These are phyloP conservation scores for Aureoboletus auriporus DNA, from an alignment of 768 basidiomycete species.

Conservation along the genomic window DNA sequence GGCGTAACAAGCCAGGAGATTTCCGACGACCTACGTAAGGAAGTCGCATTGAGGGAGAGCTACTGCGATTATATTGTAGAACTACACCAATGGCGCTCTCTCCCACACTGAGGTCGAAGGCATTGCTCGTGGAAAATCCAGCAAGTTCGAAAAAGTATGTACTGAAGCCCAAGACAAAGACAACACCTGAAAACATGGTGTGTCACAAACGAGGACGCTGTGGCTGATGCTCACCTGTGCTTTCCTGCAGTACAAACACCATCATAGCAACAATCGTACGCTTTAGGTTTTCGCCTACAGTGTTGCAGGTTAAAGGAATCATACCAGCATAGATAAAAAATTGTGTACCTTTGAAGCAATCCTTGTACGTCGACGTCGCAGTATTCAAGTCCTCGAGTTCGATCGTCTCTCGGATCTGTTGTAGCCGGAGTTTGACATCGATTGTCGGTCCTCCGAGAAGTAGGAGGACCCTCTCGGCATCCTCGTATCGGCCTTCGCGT, in stretches of 20 bases:
- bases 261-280: constrained; percentile 28
- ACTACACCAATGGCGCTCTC: constrained; percentile 25
- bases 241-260: constrained; percentile 29
- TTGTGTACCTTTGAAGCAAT: constrained; percentile 28
- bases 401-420: constrained; percentile 28
- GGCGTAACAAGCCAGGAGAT: constrained; percentile 24
- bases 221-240: constrained; percentile 11
- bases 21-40: constrained; percentile 20
- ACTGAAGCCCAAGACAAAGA: constrained; percentile 25
- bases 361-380: constrained; percentile 24
- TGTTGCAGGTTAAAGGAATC: neutral
- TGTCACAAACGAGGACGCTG: neutral
- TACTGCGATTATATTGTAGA: neutral
- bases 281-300: constrained; percentile 19
- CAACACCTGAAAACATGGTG: constrained; percentile 14
- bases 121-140: constrained; percentile 24
- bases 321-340: neutral
- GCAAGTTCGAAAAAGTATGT: constrained; percentile 36
- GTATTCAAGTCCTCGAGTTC: constrained; percentile 27
- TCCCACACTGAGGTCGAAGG: constrained; percentile 31
- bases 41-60: neutral
- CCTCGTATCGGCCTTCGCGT: constrained; percentile 23
- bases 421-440: constrained; percentile 18
- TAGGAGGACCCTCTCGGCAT: constrained; percentile 17
- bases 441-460: constrained; percentile 20